Base-by-base conservation (phyloP, 2,329 filamentous ascomycete species). In the Penicillium sp. region DNA sequence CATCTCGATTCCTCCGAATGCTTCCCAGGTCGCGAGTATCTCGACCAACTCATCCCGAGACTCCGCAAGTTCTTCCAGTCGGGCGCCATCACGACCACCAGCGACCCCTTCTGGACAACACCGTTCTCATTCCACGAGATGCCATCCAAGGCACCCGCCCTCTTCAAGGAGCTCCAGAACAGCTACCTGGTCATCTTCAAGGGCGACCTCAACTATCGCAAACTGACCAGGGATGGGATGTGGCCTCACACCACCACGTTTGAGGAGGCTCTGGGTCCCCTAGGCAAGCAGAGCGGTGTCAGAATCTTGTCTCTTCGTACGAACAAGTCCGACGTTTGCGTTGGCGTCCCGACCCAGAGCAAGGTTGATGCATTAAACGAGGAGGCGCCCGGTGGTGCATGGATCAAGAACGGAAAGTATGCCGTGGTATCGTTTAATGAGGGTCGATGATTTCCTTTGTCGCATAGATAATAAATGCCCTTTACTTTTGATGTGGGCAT, bases 151-250 rank as follows among this genome's bases (percentile, higher is more conserved):
- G 60, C 56, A 50, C 61, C 59, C 2, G 54, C 43, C 7, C 54
- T 68, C n/a, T 60, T 60, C 49, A 56, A 60, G 36, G 61, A 64
- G 18, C 65, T 68, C 18, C 60, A 59, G 37, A 55, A 55, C 24
- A 62, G 61, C 31, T 62, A 64, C 31, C 53, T 68, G 10, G 63
- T 66, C 41, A 59, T 69, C 37, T 66, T 62, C 50, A 68, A 69
- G 40, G 66, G 66, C 3, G 66, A 69, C 58, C 57, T 69, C n/a
- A 66, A 69, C 50, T 69, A 69, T 51, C 51, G 66, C 47, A 69
- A 68, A 56, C 46, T 69, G 36, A 62, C 58, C 19, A 60, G 60
- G 24, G 66, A 69, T 59, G 66, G 60, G n/a, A 14, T 59, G 39
- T 69, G 66, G 66, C 57, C 60, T 18, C 55, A 62, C 22, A 61